Conservation (phyloP, 225 moss, liverwort and hornwort genomes). For the Physcomitrium patens region DNA sequence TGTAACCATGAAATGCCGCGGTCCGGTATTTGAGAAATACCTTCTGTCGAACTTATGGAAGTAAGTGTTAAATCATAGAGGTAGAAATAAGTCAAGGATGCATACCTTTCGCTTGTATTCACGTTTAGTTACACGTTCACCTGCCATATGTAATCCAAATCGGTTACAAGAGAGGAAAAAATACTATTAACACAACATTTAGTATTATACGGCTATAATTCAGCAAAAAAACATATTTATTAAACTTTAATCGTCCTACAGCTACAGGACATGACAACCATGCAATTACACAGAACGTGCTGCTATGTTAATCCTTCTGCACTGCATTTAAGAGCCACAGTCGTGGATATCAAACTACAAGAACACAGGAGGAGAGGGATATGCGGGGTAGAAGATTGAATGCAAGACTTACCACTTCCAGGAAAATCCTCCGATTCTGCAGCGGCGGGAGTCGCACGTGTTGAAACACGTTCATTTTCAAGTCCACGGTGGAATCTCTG, state of each 20-base stretch:
- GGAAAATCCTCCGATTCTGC: slow-evolving; percentile 45
- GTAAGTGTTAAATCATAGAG: background rate
- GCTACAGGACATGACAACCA: background rate
- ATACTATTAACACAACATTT: background rate
- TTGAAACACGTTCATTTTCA: slow-evolving; percentile 60
- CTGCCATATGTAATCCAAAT: slow-evolving; percentile 39
- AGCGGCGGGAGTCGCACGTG: slow-evolving; percentile 53
- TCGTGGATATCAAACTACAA: background rate
- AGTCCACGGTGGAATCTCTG: slow-evolving; percentile 57
- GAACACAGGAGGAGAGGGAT: background rate
- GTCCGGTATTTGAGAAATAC: too few relatives aligned
- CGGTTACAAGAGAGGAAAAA: background rate
- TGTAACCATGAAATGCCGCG: too few relatives aligned
- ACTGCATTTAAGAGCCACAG: background rate
- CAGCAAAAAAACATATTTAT: background rate
- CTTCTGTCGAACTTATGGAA: too few relatives aligned
- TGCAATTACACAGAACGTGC: background rate
- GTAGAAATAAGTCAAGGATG: background rate
- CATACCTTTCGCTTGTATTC: slow-evolving; percentile 92
- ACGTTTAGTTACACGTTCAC: slow-evolving; percentile 80
- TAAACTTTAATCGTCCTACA: slow-evolving; percentile 12
- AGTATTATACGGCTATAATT: background rate
- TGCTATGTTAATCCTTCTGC: background rate
- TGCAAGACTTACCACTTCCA: slow-evolving; percentile 26
- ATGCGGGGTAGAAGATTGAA: too few relatives aligned